Evolutionary conservation across 2,329 filamentous ascomycete species (phyloP).

Genomic region (Fonsecaea pedrosoi): DNA sequence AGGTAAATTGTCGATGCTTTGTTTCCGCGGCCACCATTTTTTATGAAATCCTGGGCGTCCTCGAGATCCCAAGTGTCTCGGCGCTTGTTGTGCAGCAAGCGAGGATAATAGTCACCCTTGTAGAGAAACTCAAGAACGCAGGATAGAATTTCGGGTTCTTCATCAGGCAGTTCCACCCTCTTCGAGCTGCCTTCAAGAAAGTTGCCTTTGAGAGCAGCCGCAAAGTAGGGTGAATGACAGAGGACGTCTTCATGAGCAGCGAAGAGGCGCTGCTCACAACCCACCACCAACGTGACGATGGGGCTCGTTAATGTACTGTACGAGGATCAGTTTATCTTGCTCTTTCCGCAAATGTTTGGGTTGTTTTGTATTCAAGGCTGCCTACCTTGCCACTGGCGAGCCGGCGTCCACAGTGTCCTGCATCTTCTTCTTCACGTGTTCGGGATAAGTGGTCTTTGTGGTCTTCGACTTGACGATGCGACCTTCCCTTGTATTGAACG

Average conservation of each 20-base stretch:
- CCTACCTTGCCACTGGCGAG: slow-evolving; percentile 54
- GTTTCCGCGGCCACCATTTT: slow-evolving; percentile 65
- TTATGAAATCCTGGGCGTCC: slow-evolving; percentile 64
- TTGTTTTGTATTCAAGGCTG: slow-evolving; percentile 2
- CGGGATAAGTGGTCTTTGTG: slow-evolving; percentile 75
- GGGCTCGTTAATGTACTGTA: slow-evolving; percentile 65
- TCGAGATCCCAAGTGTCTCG: slow-evolving; percentile 90
- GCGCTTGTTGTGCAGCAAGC: slow-evolving; percentile 84
- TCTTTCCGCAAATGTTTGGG: not conserved
- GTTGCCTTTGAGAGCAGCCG: slow-evolving; percentile 71
- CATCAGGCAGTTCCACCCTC: slow-evolving; percentile 77
- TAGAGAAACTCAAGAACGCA: slow-evolving; percentile 95
- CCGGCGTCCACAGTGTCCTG: slow-evolving; percentile 75
- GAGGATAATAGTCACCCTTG: slow-evolving; percentile 94
- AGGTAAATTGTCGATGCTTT: slow-evolving; percentile 81
- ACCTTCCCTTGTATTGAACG: slow-evolving; percentile 77
- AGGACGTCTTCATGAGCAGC: slow-evolving; percentile 94
- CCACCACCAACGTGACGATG: slow-evolving; percentile 86
- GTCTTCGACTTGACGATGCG: slow-evolving; percentile 89
- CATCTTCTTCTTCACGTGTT: slow-evolving; percentile 84
- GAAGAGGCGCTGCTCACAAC: slow-evolving; percentile 84
- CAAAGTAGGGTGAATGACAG: slow-evolving; percentile 83
- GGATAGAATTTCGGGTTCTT: slow-evolving; percentile 89
- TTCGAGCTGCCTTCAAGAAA: slow-evolving; percentile 70
- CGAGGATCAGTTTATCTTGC: slow-evolving; percentile 36